Base-by-base conservation (phyloP, 179 eudicot genomes). In the Silene coronaria region DNA sequence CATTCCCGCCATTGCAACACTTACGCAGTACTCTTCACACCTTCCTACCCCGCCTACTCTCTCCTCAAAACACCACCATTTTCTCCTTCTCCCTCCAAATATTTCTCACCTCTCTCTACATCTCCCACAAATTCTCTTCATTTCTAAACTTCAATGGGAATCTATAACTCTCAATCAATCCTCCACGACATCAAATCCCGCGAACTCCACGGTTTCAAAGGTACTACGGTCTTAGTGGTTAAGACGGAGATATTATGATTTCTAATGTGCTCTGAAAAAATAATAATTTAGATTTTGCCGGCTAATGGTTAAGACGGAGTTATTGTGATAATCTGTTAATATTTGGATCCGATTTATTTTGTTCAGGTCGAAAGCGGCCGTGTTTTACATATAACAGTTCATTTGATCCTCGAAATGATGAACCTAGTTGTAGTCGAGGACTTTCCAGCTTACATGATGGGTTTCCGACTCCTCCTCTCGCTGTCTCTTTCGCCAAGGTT, bases 401-500 rank as follows among this genome's bases (percentile, higher is more conserved):
- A 16, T 11, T 23, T 1, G 81, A 75, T 2, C 72, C 36, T 24
- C 55, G 8, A 64, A 65, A 8, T 14, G 74, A 75, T 0, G 84
- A 85, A 4, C 73, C 75, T 6, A 53, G 76, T 60, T 82, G 78
- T 21, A 77, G 85, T 21, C 84, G 73, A 46, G 87, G 82, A 23
- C 68, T 90, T 1, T 79, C 85, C 13, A 81, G 75, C 53, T 80
- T 82, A 9, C 86, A 87, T 27, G 30, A 78, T 7, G 87, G 83
- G n/a, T 76, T 72, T 22, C 60, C 78, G 21, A 80, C 88, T 23
- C 91, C 89, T 4, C 91, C 95, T 3, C 70, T 88, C 74, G 87
- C 95, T 21, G 73, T 90, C 38, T 86, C 90, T 1, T 90, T 84
- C 67, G 86, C 91, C 66, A 88, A 90, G 95, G 95, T 90, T 23